Evolutionary conservation across 106 monocot genomes (phyloP).

Genomic region (Iris macrosiphon): DNA sequence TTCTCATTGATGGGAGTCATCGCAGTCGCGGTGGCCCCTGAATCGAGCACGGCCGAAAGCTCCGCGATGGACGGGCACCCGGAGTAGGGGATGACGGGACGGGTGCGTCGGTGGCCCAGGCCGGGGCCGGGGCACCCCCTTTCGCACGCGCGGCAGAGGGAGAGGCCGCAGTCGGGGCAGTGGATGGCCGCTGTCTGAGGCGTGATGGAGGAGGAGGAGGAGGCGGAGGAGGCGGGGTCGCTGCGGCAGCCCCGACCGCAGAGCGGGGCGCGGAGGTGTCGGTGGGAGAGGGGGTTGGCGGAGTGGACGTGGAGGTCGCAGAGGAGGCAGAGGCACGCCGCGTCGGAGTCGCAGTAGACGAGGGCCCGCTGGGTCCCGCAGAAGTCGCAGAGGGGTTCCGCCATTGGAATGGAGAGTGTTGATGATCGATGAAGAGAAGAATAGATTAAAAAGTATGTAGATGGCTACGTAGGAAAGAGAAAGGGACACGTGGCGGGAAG

Average conservation of each 20-base stretch:
- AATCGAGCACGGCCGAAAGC: slow-evolving; percentile 4
- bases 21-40: not conserved
- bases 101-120: not conserved
- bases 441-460: too few relatives aligned
- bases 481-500: too few relatives aligned
- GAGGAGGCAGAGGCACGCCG: slow-evolving; percentile 12
- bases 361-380: slow-evolving; percentile 9
- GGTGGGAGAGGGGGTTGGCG: slow-evolving; percentile 15
- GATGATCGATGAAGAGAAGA: too few relatives aligned
- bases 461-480: too few relatives aligned
- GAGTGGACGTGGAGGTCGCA: slow-evolving; percentile 13
- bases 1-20: slow-evolving; percentile 2
- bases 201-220: not conserved
- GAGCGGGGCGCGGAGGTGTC: slow-evolving; percentile 16
- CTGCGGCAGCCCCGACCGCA: slow-evolving; percentile 11
- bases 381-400: slow-evolving; percentile 10
- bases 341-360: slow-evolving; percentile 11
- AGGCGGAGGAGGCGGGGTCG: slow-evolving; percentile 7
- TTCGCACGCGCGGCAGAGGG: not conserved
- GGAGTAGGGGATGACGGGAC: slow-evolving; percentile 11
- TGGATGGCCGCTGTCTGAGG: not conserved
- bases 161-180: slow-evolving; percentile 5
- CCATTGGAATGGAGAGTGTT: not conserved
- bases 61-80: slow-evolving; percentile 18
- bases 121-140: not conserved